Evolutionary conservation across 768 basidiomycete species (phyloP).

Genomic region (Wakefieldia striispora): DNA sequence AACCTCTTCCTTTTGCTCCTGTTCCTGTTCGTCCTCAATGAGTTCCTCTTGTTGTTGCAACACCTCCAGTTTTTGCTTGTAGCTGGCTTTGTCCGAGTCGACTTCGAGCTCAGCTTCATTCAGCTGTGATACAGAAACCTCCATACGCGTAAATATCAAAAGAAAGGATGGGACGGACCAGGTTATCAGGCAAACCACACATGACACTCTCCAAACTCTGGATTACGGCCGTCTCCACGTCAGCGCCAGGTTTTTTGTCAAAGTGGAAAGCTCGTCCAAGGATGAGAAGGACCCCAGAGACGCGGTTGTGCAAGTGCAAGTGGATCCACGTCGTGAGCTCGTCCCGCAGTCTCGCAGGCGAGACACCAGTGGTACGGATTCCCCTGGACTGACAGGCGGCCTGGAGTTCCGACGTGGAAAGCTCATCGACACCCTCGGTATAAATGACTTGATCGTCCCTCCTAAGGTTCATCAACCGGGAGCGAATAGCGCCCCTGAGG

Average conservation of each 20-base stretch:
- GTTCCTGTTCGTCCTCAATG: slow-evolving; percentile 98
- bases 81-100: slow-evolving; percentile 88
- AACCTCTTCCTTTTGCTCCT: slow-evolving; percentile 93
- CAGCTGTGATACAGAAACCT: slow-evolving; percentile 48
- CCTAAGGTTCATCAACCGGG: slow-evolving; percentile 76
- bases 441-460: slow-evolving; percentile 93
- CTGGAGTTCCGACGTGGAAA: slow-evolving; percentile 90
- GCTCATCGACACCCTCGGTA: slow-evolving; percentile 83
- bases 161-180: slow-evolving; percentile 53
- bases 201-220: slow-evolving; percentile 85
- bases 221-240: slow-evolving; percentile 78
- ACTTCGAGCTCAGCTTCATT: slow-evolving; percentile 98
- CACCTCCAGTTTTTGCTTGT: slow-evolving; percentile 98
- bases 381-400: slow-evolving; percentile 93
- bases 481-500: slow-evolving; percentile 86
- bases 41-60: slow-evolving; percentile 98
- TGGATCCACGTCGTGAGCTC: slow-evolving; percentile 93
- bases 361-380: slow-evolving; percentile 83
- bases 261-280: slow-evolving; percentile 96
- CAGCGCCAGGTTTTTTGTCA: slow-evolving; percentile 68
- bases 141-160: background rate
- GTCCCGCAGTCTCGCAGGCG: slow-evolving; percentile 83
- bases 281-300: slow-evolving; percentile 91
- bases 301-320: slow-evolving; percentile 83
- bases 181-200: slow-evolving; percentile 88